Percentiles rank a stretch among this genome's conserved stretches.
Evolutionary conservation across 768 basidiomycete species (phyloP).

Genomic region (Lanmaoa rubissima): DNA sequence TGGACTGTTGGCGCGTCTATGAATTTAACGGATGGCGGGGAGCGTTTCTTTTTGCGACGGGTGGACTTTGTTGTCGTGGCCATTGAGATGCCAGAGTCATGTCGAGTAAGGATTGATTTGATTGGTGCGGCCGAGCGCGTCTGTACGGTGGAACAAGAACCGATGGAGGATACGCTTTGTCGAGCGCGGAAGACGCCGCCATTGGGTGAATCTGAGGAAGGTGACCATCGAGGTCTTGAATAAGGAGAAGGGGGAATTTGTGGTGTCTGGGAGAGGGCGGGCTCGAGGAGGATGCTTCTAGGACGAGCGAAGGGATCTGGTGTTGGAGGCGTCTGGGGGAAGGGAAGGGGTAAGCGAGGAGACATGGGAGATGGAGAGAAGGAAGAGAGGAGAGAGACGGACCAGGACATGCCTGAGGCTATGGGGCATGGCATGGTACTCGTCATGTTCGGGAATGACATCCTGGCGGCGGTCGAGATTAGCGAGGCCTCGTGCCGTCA

Average conservation of each 20-base stretch:
- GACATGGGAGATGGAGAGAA: constrained; percentile 2
- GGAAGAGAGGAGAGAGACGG: constrained; percentile 8
- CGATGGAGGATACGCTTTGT: constrained; percentile 41
- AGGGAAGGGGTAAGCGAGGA: neutral
- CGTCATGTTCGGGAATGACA: constrained; percentile 28
- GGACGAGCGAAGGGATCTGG: constrained; percentile 15
- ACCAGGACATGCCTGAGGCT: constrained; percentile 31
- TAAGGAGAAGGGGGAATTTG: constrained; percentile 15
- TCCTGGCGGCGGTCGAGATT: constrained; percentile 26
- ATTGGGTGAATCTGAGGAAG: constrained; percentile 16
- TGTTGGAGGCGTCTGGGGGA: constrained; percentile 24
- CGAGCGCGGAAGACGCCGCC: constrained; percentile 27
- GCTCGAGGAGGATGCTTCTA: constrained; percentile 31
- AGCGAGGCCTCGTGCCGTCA: constrained; percentile 19
- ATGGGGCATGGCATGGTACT: constrained; percentile 29
- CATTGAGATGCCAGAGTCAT: constrained; percentile 48
- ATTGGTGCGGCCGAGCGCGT: constrained; percentile 26
- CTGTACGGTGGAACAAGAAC: constrained; percentile 31
- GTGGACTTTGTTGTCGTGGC: constrained; percentile 27
- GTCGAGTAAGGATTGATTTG: constrained; percentile 60
- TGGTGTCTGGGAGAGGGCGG: neutral
- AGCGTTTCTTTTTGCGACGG: constrained; percentile 31
- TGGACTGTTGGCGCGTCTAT: constrained; percentile 63
- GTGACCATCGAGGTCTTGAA: constrained; percentile 19
- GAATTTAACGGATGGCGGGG: constrained; percentile 61